Evolutionary conservation across 371 early-diverging fungal genomes (phyloP).

Genomic region (Apophysomyces variabilis): DNA sequence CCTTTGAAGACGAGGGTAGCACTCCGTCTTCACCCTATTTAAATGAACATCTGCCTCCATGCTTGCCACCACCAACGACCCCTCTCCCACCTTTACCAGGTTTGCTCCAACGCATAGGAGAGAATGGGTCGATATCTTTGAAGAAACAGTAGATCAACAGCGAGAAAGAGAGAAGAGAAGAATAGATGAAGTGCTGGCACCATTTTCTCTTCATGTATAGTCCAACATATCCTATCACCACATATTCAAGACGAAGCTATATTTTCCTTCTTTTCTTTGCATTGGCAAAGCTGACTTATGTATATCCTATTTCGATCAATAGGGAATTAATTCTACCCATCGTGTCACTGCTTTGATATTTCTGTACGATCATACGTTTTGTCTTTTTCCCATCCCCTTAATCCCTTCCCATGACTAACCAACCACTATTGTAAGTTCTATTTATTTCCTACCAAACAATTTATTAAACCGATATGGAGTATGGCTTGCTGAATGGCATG

Average conservation of each 20-base stretch:
- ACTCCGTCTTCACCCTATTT: neutral
- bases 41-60: constrained; percentile 8
- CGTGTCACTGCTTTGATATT: too few relatives aligned
- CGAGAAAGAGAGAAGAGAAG: neutral
- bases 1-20: neutral
- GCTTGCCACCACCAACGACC: constrained; percentile 16
- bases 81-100: constrained; percentile 19
- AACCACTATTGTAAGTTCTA: too few relatives aligned
- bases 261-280: too few relatives aligned
- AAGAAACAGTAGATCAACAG: neutral
- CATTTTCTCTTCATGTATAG: neutral
- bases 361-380: too few relatives aligned
- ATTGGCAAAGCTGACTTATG: too few relatives aligned
- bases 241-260: neutral
- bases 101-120: neutral
- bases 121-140: neutral
- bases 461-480: too few relatives aligned
- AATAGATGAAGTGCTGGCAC: constrained; percentile 9
- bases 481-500: too few relatives aligned
- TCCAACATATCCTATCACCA: neutral
- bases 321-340: too few relatives aligned
- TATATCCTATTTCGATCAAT: too few relatives aligned
- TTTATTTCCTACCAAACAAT: too few relatives aligned
- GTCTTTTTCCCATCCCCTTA: too few relatives aligned
- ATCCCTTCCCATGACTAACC: too few relatives aligned